A percentile compares a stretch with the other conserved stretches of the same genome.
Evolutionary conservation across 1,139 yeast genomes (phyloP).

Genomic region (Hansenula lynferdii): DNA sequence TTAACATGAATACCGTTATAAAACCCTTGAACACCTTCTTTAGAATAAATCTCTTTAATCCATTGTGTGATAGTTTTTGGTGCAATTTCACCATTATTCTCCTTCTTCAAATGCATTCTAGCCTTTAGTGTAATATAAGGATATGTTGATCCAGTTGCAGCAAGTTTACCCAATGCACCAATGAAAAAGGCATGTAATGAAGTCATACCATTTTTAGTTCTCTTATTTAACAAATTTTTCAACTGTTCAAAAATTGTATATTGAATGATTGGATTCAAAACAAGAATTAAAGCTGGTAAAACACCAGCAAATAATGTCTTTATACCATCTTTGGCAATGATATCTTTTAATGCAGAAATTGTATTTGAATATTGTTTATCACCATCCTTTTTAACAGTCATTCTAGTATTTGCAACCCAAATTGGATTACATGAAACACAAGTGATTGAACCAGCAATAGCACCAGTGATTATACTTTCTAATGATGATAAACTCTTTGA

Average conservation of each 20-base stretch:
- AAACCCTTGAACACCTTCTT: slow-evolving; percentile 70
- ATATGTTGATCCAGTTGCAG: slow-evolving; percentile 83
- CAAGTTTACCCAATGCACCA: slow-evolving; percentile 86
- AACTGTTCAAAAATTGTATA: slow-evolving; percentile 89
- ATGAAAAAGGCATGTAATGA: slow-evolving; percentile 63
- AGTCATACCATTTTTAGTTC: slow-evolving; percentile 33
- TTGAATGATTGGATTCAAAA: slow-evolving; percentile 85
- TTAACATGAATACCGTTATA: slow-evolving; percentile 81
- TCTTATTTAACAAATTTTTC: slow-evolving; percentile 54
- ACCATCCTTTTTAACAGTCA: slow-evolving; percentile 46
- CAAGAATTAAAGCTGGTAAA: slow-evolving; percentile 81
- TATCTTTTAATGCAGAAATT: slow-evolving; percentile 50
- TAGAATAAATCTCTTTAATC: slow-evolving; percentile 44
- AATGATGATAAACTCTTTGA: slow-evolving; percentile 41
- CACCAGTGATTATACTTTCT: slow-evolving; percentile 77
- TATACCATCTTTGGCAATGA: slow-evolving; percentile 68
- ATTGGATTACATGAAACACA: slow-evolving; percentile 87
- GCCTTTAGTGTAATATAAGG: slow-evolving; percentile 90
- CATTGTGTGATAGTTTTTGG: slow-evolving; percentile 20
- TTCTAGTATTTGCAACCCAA: slow-evolving; percentile 92
- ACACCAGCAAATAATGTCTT: slow-evolving; percentile 76
- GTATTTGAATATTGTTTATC: slow-evolving; percentile 36
- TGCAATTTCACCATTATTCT: slow-evolving; percentile 10
- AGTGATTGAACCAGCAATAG: slow-evolving; percentile 84
- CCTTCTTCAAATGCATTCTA: slow-evolving; percentile 64